Conservation (phyloP, 176 grass and related monocot species). For the Guadua angustifolia region DNA sequence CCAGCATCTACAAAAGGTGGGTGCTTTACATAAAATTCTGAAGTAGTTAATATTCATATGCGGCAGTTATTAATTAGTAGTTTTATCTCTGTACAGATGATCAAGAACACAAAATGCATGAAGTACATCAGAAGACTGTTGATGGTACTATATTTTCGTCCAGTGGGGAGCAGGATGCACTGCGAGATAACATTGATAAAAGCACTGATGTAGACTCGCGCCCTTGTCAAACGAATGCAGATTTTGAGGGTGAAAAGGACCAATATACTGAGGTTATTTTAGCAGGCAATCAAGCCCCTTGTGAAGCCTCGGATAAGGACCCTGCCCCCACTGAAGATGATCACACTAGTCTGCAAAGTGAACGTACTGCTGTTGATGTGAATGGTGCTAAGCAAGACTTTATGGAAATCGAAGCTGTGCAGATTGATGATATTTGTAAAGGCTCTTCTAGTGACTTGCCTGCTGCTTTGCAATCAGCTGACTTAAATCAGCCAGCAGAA, state of each 20-base stretch:
- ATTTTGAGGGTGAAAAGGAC: constrained; percentile 36
- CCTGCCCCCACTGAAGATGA: constrained; percentile 21
- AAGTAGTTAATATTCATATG: not conserved
- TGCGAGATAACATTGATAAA: constrained; percentile 8
- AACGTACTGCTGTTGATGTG: not conserved
- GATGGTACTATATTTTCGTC: constrained; percentile 13
- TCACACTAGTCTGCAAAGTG: constrained; percentile 21
- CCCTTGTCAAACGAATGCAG: constrained; percentile 23
- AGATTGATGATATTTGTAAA: not conserved
- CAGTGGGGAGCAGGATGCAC: constrained; percentile 10
- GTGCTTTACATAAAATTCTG: constrained; percentile 5
- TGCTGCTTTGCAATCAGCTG: constrained; percentile 32
- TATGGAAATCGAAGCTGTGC: not conserved
- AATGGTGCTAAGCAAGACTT: constrained; percentile 7
- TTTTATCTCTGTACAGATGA: constrained; percentile 42
- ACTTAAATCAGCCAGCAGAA: constrained; percentile 19
- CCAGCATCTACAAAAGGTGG: constrained; percentile 36
- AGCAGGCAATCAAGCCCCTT: constrained; percentile 14
- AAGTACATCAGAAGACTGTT: constrained; percentile 7
- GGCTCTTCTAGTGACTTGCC: constrained; percentile 14
- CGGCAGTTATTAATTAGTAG: not conserved
- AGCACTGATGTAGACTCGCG: constrained; percentile 8
- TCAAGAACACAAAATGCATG: constrained; percentile 21
- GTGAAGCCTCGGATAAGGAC: constrained; percentile 37
- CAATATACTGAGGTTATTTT: not conserved